Conservation (phyloP, 352 stramenopile species). For the Phytophthora multivora region DNA sequence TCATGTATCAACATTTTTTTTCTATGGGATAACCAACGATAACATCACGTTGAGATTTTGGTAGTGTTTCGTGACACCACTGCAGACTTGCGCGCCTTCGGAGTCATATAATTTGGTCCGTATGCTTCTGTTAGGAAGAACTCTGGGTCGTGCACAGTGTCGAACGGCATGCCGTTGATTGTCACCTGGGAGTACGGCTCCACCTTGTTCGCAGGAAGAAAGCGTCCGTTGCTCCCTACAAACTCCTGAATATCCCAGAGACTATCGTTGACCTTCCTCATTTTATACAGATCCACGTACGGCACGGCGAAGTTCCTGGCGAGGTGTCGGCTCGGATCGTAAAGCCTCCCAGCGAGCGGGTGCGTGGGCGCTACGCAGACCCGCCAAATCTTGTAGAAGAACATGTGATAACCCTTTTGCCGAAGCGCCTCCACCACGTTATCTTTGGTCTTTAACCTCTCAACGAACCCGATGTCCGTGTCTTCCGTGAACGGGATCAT, state of each 20-base stretch:
- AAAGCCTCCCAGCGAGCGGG: slow-evolving; percentile 35
- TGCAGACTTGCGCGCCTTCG: slow-evolving; percentile 7
- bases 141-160: slow-evolving; percentile 40
- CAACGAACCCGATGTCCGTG: slow-evolving; percentile 46
- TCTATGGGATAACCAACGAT: neutral
- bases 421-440: slow-evolving; percentile 23
- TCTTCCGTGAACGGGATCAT: slow-evolving; percentile 64
- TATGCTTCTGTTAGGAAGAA: slow-evolving; percentile 41
- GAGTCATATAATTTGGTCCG: slow-evolving; percentile 38
- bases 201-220: slow-evolving; percentile 17
- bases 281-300: slow-evolving; percentile 48
- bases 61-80: neutral
- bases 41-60: neutral
- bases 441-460: slow-evolving; percentile 12
- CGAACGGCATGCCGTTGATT: slow-evolving; percentile 42
- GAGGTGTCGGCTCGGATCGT: slow-evolving; percentile 24
- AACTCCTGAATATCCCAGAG: slow-evolving; percentile 33
- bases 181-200: slow-evolving; percentile 29
- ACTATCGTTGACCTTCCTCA: slow-evolving; percentile 11
- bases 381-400: slow-evolving; percentile 41
- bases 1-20: too few species aligned
- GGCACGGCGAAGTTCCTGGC: slow-evolving; percentile 22
- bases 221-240: slow-evolving; percentile 16
- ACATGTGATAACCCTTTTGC: slow-evolving; percentile 59
- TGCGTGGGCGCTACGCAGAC: slow-evolving; percentile 47